Base-by-base conservation (phyloP, 345 rosid genomes). In the Rhizophora apiculata region DNA sequence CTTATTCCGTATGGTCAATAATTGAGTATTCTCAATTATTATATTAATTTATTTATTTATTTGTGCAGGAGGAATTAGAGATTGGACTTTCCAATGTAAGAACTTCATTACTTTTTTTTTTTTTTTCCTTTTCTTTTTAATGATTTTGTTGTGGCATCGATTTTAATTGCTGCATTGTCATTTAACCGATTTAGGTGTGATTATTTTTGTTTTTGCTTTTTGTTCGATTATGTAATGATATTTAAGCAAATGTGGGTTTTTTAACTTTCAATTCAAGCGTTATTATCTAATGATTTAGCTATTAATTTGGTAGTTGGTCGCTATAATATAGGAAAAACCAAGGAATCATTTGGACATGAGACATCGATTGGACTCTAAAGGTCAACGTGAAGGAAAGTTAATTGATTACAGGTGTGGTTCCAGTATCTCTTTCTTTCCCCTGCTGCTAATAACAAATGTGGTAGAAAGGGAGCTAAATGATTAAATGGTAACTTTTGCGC, bases 321-420 rank as follows among this genome's bases (percentile, higher is more conserved):
- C 30, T 5, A 6, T 34, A 11, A 21, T 56, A 4, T 62, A 92
- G 97, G 97, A 95, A 74, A 92, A 90, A 65, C 96, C 96, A 18
- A 79, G 93, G 73, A 90, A 95, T 84, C 96, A 95, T 84, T 85
- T 92, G 84, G 99, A 95, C 74, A 79, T 92, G 97, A 85, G 97
- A 78, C 87, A 95, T 77, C 85, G 96, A 3, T 80, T 94, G 72
- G 90, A 91, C 73, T 88, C 96, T 31, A 85, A 85, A 83, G 98
- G 98, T 68, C 95, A 92, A 60, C 96, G 96, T 18, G 79, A 76
- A 83, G 99, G 99, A 62, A 92, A 95, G 81, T 82, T 95, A 43
- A 90, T 90, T 62, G 99, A 92, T 78, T 95, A 92, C 88, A 85
- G 93, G 96, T 88, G 82, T 53, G 31, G 65, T 39, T 56, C 68